A percentile compares a stretch with the other conserved stretches of the same genome.
phyloP scores from a whole-genome alignment of 2,329 filamentous ascomycete species.

The Allantophomopsis cytisporea region DNA sequence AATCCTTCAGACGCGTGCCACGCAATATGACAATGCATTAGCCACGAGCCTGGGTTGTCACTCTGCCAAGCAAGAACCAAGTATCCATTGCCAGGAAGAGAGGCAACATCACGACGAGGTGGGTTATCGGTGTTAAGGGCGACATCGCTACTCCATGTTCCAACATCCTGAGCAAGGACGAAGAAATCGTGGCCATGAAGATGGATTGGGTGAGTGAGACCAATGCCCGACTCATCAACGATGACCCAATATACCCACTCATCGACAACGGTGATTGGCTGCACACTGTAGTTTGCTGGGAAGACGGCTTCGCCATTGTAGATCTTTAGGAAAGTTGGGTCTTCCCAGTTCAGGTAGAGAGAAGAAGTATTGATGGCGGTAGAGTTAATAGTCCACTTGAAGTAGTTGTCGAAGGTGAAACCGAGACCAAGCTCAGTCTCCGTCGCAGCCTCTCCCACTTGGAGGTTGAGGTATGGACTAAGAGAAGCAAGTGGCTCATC shows the following conservation, averaged over 20 bases:
- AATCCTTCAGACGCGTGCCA: conserved; percentile 31
- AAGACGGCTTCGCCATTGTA: conserved; percentile 15
- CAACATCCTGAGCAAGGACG: conserved; percentile 29
- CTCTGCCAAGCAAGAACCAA: conserved; percentile 18
- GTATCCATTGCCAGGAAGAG: conserved; percentile 22
- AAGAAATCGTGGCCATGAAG: conserved; percentile 37
- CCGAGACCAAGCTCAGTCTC: conserved; percentile 6
- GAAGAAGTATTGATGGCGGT: conserved; percentile 32
- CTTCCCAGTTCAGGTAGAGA: conserved; percentile 29
- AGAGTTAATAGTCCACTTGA: conserved; percentile 34
- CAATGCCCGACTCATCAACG: conserved; percentile 10
- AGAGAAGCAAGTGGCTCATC: conserved; percentile 16
- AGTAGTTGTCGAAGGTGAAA: conserved; percentile 16
- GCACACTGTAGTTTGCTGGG: conserved; percentile 15
- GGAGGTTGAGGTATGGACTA: conserved; percentile 13
- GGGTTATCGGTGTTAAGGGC: conserved; percentile 26
- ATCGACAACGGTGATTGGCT: conserved; percentile 5
- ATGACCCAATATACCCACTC: conserved; percentile 15
- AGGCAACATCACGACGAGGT: conserved; percentile 35
- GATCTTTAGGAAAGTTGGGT: conserved; percentile 28
- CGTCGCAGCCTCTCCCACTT: conserved; percentile 7
- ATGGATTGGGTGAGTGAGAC: conserved; percentile 22
- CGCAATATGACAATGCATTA: conserved; percentile 24
- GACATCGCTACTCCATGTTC: conserved; percentile 18
- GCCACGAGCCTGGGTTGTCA: conserved; percentile 18